Conservation (phyloP, 768 basidiomycete species). For the Hypsizygus marmoreus region DNA sequence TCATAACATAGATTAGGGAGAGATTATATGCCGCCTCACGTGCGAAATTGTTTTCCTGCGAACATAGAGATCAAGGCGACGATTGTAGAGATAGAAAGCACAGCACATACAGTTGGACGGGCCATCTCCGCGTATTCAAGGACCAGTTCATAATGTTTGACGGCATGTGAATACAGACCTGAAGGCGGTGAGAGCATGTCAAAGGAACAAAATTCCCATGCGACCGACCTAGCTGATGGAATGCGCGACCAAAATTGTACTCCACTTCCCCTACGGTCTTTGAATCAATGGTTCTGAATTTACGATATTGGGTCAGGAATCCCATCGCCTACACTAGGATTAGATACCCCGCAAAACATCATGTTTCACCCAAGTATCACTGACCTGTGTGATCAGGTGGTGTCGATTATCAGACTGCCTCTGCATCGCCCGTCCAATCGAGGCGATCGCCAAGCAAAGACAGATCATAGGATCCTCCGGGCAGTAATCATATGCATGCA, state of each 20-base stretch:
- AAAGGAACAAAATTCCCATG: background rate
- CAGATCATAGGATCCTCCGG: slow-evolving; percentile 86
- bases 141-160: slow-evolving; percentile 80
- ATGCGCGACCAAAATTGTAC: slow-evolving; percentile 89
- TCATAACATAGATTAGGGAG: slow-evolving; percentile 77
- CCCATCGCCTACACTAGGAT: slow-evolving; percentile 66
- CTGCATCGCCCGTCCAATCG: slow-evolving; percentile 89
- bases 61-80: background rate
- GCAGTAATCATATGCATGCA: slow-evolving; percentile 86
- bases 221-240: slow-evolving; percentile 84
- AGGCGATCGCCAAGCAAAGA: slow-evolving; percentile 80
- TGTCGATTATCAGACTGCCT: slow-evolving; percentile 94
- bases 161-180: slow-evolving; percentile 84
- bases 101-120: slow-evolving; percentile 29
- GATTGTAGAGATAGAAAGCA: background rate
- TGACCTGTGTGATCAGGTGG: slow-evolving; percentile 75
- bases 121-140: slow-evolving; percentile 59
- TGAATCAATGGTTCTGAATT: slow-evolving; percentile 48
- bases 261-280: slow-evolving; percentile 74
- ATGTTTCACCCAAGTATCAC: background rate
- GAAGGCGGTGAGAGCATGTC: background rate
- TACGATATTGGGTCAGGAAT: slow-evolving; percentile 80
- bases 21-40: slow-evolving; percentile 89
- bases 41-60: slow-evolving; percentile 52
- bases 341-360: background rate